These are phyloP conservation scores for Leptographium galeiforme DNA, from an alignment of 2,329 filamentous ascomycete species.

Conservation along the genomic window DNA sequence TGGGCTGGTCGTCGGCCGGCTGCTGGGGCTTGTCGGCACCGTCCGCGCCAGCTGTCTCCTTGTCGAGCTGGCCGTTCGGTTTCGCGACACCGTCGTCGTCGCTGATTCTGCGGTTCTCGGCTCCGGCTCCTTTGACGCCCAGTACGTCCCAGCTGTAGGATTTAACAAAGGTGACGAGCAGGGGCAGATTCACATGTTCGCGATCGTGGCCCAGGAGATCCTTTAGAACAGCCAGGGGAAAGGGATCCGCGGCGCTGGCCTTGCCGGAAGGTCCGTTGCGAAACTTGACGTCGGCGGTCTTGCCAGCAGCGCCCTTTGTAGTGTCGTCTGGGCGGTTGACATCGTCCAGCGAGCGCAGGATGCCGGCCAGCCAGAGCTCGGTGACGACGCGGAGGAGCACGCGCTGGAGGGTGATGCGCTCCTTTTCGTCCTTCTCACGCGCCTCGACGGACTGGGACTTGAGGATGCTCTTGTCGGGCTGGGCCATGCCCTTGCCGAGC, in stretches of 20 bases:
- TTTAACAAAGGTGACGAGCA: conserved; percentile 92
- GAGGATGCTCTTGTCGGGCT: conserved; percentile 71
- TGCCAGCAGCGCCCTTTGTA: conserved; percentile 48
- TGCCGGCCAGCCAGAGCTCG: conserved; percentile 88
- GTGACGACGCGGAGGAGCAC: conserved; percentile 81
- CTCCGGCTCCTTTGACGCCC: conserved; percentile 57
- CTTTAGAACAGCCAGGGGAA: conserved; percentile 94
- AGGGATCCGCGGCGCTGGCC: conserved; percentile 67
- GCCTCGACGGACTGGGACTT: conserved; percentile 70
- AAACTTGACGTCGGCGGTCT: conserved; percentile 46
- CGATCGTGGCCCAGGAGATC: conserved; percentile 88
- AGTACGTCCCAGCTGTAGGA: conserved; percentile 92
- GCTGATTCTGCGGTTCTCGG: conserved; percentile 74
- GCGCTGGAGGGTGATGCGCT: conserved; percentile 74
- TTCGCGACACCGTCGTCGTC: conserved; percentile 58
- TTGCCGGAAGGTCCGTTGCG: conserved; percentile 41
- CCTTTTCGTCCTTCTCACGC: conserved; percentile 90
- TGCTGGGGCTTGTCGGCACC: conserved; percentile 9
- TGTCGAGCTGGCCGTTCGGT: conserved; percentile 13
- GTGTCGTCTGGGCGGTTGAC: conserved; percentile 48
- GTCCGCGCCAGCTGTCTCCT: conserved; percentile 25
- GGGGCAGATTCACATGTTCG: conserved; percentile 78
- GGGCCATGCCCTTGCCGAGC: conserved; percentile 78
- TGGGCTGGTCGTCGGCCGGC: conserved; percentile 34
- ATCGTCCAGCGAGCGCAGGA: conserved; percentile 67